Percentiles rank a stretch among this genome's conserved stretches.
Evolutionary conservation across 192 early-diverging fungal genomes (phyloP).

Genomic region (Coemansia sp.): DNA sequence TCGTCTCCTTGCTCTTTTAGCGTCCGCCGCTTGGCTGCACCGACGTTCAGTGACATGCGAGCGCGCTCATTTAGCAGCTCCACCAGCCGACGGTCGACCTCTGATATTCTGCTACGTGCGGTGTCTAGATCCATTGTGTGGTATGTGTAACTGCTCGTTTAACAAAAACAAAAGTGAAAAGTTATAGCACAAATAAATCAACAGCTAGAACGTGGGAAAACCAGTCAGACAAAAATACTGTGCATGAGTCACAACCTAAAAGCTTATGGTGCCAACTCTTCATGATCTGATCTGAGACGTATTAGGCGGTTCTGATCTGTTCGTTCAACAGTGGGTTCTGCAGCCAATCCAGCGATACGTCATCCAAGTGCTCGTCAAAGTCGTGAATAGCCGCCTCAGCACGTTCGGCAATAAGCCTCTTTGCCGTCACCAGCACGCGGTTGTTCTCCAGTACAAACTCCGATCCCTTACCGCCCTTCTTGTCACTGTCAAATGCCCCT

Average conservation of each 20-base stretch:
- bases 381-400: conserved; percentile 40
- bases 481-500: conserved; percentile 13
- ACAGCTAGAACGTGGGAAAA: not conserved
- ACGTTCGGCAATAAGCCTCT: conserved; percentile 40
- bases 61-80: conserved; percentile 81
- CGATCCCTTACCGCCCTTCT: conserved; percentile 6
- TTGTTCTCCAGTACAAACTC: conserved; percentile 48
- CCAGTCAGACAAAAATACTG: conserved; percentile 2
- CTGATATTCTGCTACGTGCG: conserved; percentile 68
- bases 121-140: conserved; percentile 55
- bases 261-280: not conserved
- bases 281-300: not conserved
- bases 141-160: not conserved
- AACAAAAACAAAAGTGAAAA: not conserved
- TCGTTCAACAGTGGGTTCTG: conserved; percentile 42
- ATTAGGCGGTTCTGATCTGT: conserved; percentile 26
- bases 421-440: conserved; percentile 32
- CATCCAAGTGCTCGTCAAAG: conserved; percentile 56
- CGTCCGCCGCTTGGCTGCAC: conserved; percentile 62
- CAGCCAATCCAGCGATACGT: conserved; percentile 51
- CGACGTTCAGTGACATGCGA: conserved; percentile 75
- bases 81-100: conserved; percentile 72
- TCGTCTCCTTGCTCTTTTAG: conserved; percentile 47
- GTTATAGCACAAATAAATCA: no score
- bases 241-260: not conserved